phyloP scores from a whole-genome alignment of 1,139 yeast species.

The Blastobotrys capitulatus region DNA sequence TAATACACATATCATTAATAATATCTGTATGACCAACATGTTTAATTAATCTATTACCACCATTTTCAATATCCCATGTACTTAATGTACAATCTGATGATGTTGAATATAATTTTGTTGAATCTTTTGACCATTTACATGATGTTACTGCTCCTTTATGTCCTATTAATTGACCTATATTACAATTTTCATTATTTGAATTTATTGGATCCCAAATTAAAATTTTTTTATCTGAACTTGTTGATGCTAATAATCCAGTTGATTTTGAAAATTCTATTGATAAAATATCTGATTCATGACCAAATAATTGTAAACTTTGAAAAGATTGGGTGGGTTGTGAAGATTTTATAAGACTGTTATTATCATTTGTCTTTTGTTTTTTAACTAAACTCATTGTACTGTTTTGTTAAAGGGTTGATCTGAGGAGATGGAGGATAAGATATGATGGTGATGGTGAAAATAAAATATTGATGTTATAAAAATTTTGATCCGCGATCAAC shows the following conservation, averaged over 20 bases:
- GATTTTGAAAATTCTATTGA: constrained; percentile 29
- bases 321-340: background rate
- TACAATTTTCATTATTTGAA: constrained; percentile 34
- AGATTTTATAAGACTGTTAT: background rate
- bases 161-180: constrained; percentile 36
- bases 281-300: constrained; percentile 29
- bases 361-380: background rate
- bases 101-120: constrained; percentile 37
- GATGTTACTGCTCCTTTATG: constrained; percentile 50
- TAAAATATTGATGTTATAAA: too few species aligned
- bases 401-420: background rate
- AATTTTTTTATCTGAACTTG: constrained; percentile 30
- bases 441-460: too few species aligned
- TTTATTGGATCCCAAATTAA: constrained; percentile 40
- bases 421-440: background rate
- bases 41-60: constrained; percentile 45
- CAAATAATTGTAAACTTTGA: constrained; percentile 16
- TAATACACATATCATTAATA: constrained; percentile 49
- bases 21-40: constrained; percentile 48
- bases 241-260: constrained; percentile 33
- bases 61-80: constrained; percentile 53
- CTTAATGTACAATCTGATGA: constrained; percentile 48
- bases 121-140: constrained; percentile 43
- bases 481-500: too few species aligned
- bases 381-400: background rate